These are phyloP conservation scores for Aethionema arabicum DNA, from an alignment of 345 rosid species.

Conservation along the genomic window DNA sequence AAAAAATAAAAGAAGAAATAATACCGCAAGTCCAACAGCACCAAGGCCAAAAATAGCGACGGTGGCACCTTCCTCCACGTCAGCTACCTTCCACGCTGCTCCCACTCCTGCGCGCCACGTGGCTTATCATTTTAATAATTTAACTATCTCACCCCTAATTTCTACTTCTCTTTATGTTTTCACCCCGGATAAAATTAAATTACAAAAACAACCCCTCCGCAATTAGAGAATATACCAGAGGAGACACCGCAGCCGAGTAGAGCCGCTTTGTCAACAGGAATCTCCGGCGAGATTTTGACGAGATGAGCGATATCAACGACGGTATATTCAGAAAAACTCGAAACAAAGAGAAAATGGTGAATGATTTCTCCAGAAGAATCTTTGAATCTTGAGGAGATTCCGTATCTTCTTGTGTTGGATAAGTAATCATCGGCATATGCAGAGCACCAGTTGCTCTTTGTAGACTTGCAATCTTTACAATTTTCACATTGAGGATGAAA, in stretches of 20 bases:
- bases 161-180: background rate
- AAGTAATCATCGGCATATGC: background rate
- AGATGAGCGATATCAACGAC: slow-evolving; percentile 61
- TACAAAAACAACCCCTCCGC: background rate
- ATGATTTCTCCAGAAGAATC: slow-evolving; percentile 52
- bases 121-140: background rate
- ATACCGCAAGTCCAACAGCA: slow-evolving; percentile 70
- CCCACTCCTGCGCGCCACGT: slow-evolving; percentile 53
- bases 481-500: slow-evolving; percentile 52
- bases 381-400: slow-evolving; percentile 48
- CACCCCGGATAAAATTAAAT: background rate
- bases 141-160: background rate
- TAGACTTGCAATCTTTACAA: slow-evolving; percentile 55
- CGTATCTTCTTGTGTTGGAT: slow-evolving; percentile 49
- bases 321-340: slow-evolving; percentile 70
- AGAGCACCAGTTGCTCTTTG: slow-evolving; percentile 53
- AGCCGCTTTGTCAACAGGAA: slow-evolving; percentile 56
- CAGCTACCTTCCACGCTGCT: slow-evolving; percentile 67
- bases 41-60: slow-evolving; percentile 79
- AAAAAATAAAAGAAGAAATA: background rate
- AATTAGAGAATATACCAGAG: slow-evolving; percentile 42
- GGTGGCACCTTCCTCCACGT: slow-evolving; percentile 53
- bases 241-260: slow-evolving; percentile 64
- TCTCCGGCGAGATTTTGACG: slow-evolving; percentile 43
- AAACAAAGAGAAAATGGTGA: slow-evolving; percentile 51